Conservation (phyloP, 2,329 filamentous ascomycete species). For the Thielaviopsis populi region DNA sequence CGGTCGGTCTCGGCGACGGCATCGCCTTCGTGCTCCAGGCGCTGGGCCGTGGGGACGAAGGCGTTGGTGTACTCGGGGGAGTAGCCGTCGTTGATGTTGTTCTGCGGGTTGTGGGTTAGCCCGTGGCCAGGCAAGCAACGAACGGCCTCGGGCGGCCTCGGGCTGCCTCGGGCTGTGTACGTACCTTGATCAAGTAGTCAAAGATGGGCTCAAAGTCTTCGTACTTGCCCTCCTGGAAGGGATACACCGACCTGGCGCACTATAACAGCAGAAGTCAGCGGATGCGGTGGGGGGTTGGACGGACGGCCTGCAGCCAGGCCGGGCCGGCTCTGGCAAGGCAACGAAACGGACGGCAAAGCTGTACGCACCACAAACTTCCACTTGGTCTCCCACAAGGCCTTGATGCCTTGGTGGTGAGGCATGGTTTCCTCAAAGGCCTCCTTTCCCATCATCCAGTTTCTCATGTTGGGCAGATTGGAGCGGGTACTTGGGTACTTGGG, state of each 20-base stretch:
- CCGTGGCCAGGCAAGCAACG: too few relatives aligned
- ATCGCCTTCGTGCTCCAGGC: constrained; percentile 39
- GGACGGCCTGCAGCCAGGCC: too few relatives aligned
- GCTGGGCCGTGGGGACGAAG: constrained; percentile 46
- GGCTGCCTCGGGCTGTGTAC: not conserved
- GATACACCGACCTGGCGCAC: constrained; percentile 49
- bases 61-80: constrained; percentile 48
- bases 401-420: constrained; percentile 45
- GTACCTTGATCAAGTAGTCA: constrained; percentile 41
- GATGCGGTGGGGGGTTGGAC: not conserved
- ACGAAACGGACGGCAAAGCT: not conserved
- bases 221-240: constrained; percentile 56
- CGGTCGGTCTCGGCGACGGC: constrained; percentile 34
- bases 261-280: constrained; percentile 17
- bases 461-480: not conserved
- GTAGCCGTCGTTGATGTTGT: constrained; percentile 49
- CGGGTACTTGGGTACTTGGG: not conserved
- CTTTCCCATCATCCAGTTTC: constrained; percentile 30
- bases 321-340: too few relatives aligned
- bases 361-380: constrained; percentile 50
- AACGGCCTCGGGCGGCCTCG: not conserved
- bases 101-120: constrained; percentile 21
- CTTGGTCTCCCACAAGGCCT: constrained; percentile 58
- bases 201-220: constrained; percentile 59
- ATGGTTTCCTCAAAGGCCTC: constrained; percentile 30